Evolutionary conservation across 2,329 filamentous ascomycete species (phyloP), one percentile per base, ranked within the genome.

Genomic region (Arthrobotrys megalospora): DNA sequence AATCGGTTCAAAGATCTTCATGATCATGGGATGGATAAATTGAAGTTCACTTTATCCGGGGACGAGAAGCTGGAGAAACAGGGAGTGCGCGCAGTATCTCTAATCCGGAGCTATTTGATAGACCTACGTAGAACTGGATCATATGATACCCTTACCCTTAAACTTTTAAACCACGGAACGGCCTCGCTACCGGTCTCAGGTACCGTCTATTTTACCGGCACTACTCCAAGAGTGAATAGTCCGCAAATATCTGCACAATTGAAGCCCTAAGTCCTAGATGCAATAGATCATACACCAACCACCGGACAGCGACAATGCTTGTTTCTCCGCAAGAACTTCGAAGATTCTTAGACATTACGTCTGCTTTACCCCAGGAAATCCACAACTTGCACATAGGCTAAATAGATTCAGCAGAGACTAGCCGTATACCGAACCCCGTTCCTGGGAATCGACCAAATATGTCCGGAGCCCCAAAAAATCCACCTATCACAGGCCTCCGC

Each of bases 11-110:
- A 32, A 63, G 66, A 77, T 67, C 52, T 24, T 53, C 58, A 55
- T 19, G 32, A 55, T 53, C 67, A 65, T 66, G 73, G 73, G 41
- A 66, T 77, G 73, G 67, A 71, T 77, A 71, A 77, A 77, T 71
- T 53, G 24, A 12, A 21, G 16, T 38, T 36, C 21, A 47, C n/a
- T 77, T 66, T 66, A 66, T 63, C 73, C 66, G 68, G 73, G 65
- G 45, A 60, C 53, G 36, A 32, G 63, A 66, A 76, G 19, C 72
- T 76, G 65, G 72, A 75, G 70, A 67, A 48, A 65, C 60, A 47
- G n/a, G 70, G 63, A 24, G 16, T n/a, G 36, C 10, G 11, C 38
- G 47, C 47, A 19, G 47, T 14, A 64, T 71, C 41, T 41, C 62
- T 38, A 62, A n/a, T 28, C 45, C 48, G 32, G 41, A 36, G 28